Evolutionary conservation across 1,284 basidiomycete species (phyloP).

Genomic region (Vanrija pseudolonga): DNA sequence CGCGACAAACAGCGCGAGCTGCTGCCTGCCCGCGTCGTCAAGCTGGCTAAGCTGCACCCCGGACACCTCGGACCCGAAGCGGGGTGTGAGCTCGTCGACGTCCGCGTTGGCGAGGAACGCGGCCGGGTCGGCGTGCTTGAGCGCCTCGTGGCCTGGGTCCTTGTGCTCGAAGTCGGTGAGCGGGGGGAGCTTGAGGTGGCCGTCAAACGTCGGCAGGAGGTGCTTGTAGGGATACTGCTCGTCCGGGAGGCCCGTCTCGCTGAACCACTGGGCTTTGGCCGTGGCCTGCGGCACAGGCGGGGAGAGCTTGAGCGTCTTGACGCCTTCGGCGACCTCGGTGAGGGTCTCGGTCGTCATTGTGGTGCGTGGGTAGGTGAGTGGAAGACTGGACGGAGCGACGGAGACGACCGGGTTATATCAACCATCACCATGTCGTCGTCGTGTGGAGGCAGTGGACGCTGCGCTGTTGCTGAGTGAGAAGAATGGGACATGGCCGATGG

Average conservation of each 20-base stretch:
- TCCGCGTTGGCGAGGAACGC: constrained; percentile 61
- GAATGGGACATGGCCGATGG: too few relatives aligned
- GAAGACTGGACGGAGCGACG: too few relatives aligned
- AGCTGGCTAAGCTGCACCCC: constrained; percentile 67
- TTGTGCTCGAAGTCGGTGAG: constrained; percentile 67
- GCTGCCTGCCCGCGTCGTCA: constrained; percentile 44
- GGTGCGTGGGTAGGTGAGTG: too few relatives aligned
- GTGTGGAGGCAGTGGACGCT: too few relatives aligned
- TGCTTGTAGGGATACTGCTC: constrained; percentile 6
- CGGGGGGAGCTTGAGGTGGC: constrained; percentile 48
- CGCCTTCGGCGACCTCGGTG: too few relatives aligned
- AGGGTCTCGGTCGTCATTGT: too few relatives aligned
- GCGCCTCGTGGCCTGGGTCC: constrained; percentile 67
- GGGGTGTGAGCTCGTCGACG: constrained; percentile 60
- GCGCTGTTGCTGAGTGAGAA: too few relatives aligned
- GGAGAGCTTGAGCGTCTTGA: not conserved
- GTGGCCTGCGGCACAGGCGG: not conserved
- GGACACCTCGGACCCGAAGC: constrained; percentile 68
- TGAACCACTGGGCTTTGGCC: constrained; percentile 1
- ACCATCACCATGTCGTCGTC: too few relatives aligned
- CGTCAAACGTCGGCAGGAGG: constrained; percentile 1
- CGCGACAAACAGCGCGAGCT: constrained; percentile 77
- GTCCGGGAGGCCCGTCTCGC: constrained; percentile 7
- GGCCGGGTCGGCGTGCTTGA: constrained; percentile 61
- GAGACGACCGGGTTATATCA: too few relatives aligned